phyloP scores from a whole-genome alignment of 176 grass and related monocot species.

The Bromus sterilis region DNA sequence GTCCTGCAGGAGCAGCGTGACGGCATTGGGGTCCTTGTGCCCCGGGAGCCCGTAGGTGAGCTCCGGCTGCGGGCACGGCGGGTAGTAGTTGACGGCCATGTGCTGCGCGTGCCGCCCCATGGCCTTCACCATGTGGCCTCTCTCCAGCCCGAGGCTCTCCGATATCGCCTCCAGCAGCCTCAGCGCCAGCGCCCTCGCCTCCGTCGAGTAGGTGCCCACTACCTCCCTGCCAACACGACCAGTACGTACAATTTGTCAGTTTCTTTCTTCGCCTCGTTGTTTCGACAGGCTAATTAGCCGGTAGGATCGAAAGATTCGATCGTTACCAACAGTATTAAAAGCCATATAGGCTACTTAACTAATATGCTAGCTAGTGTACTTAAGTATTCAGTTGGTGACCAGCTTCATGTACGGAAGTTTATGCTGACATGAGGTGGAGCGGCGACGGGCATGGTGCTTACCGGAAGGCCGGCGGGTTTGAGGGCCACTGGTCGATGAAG shows the following conservation, averaged over 20 bases:
- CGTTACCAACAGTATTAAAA: background rate
- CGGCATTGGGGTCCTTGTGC: slow-evolving; percentile 89
- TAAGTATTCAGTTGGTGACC: background rate
- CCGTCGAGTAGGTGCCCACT: slow-evolving; percentile 58
- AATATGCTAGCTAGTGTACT: background rate
- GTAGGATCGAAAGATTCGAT: background rate
- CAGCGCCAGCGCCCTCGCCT: slow-evolving; percentile 58
- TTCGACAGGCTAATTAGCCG: background rate
- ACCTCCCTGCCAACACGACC: slow-evolving; percentile 27
- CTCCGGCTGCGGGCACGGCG: slow-evolving; percentile 85
- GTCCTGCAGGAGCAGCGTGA: slow-evolving; percentile 89
- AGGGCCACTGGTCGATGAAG: slow-evolving; percentile 80
- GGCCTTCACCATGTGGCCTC: slow-evolving; percentile 67
- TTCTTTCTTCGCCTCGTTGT: background rate
- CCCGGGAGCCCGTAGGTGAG: slow-evolving; percentile 79
- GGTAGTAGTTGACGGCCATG: slow-evolving; percentile 97
- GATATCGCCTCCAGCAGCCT: slow-evolving; percentile 62
- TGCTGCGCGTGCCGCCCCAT: slow-evolving; percentile 84
- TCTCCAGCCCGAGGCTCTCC: slow-evolving; percentile 61
- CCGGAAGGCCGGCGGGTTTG: slow-evolving; percentile 65
- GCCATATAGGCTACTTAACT: background rate
- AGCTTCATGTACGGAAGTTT: background rate
- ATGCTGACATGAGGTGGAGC: background rate
- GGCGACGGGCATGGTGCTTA: background rate
- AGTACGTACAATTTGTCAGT: background rate